Evolutionary conservation across 768 basidiomycete species (phyloP), one percentile per base, ranked within the genome.

Genomic region (Sporobolomyces phaffii): DNA sequence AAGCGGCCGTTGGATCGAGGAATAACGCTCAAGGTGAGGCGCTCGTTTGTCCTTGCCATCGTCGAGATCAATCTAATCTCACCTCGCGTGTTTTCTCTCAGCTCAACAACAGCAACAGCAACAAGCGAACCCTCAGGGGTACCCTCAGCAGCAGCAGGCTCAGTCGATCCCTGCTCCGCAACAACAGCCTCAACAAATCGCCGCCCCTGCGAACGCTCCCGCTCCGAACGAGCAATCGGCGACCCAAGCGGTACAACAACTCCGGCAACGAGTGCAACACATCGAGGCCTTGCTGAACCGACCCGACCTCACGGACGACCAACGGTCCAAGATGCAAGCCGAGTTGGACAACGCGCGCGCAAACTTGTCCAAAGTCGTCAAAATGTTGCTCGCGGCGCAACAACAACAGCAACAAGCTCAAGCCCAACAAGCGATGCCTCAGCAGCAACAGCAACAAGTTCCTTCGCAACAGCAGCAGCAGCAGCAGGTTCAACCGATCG

Each of bases 341-440:
- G 70, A 71, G 40, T 53, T 71, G 28, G 70, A 67, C 13, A 45
- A 48, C n/a, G 65, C 70, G 22, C 44, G 59, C 18, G n/a, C 58
- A 22, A 67, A 71, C 64, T 44, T 71, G 26, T 28, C 54, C 7
- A 59, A 62, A 44, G 70, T 71, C 38, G 33, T 71, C 53, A 67
- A 68, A 49, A 66, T 67, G 61, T 49, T 71, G 9, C 24, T 69
- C 20, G 62, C 68, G 1, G 68, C 68, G 24, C 68, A 69, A 53
- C 57, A 53, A 17, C 65, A 66, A 26, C 65, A 62, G 34, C 56
- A 58, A 29, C 60, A 60, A n/a, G 43, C 49, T 18, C 36, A 56
- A 26, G n/a, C n/a, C n/a, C 47, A 54, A 20, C 52, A 54, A 24
- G 28, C 29, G 47, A 9, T 9, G 17, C 57, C 13, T 33, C 53